Evolutionary conservation across 345 rosid genomes (phyloP).

Genomic region (Moringa oleifera): DNA sequence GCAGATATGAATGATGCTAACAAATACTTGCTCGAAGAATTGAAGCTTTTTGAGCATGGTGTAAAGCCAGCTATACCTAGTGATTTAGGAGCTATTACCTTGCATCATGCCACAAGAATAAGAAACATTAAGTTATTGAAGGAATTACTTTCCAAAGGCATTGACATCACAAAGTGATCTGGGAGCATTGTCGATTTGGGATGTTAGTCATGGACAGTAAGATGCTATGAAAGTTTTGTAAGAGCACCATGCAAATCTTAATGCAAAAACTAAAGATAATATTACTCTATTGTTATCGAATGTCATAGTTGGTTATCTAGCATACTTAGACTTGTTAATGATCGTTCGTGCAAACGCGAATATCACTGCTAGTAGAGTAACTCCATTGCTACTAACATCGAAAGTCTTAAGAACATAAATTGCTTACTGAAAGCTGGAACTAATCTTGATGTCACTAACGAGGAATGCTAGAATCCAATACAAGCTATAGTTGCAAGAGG

Average conservation of each 20-base stretch:
- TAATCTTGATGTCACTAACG: slow-evolving; percentile 69
- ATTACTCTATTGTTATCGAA: slow-evolving; percentile 82
- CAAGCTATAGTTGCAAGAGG: slow-evolving; percentile 81
- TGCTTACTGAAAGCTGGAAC: slow-evolving; percentile 77
- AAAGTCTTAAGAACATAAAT: slow-evolving; percentile 54
- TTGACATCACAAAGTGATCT: slow-evolving; percentile 77
- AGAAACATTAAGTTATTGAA: slow-evolving; percentile 64
- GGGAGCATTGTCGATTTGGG: slow-evolving; percentile 86
- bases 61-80: slow-evolving; percentile 69
- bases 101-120: slow-evolving; percentile 86
- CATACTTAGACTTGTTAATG: slow-evolving; percentile 65
- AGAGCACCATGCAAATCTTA: slow-evolving; percentile 71
- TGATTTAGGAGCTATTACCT: slow-evolving; percentile 77
- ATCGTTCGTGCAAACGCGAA: slow-evolving; percentile 85
- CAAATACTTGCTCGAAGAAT: slow-evolving; percentile 74
- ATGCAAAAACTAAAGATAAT: slow-evolving; percentile 79
- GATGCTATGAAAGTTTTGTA: slow-evolving; percentile 72
- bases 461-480: slow-evolving; percentile 79
- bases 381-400: slow-evolving; percentile 88
- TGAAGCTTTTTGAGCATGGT: slow-evolving; percentile 71
- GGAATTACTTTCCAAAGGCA: slow-evolving; percentile 59
- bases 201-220: slow-evolving; percentile 78
- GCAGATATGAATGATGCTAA: slow-evolving; percentile 85
- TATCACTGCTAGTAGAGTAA: slow-evolving; percentile 76
- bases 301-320: slow-evolving; percentile 79